phyloP scores from a whole-genome alignment of 129 eudicot species.

The Ambrosia artemisiifolia region DNA sequence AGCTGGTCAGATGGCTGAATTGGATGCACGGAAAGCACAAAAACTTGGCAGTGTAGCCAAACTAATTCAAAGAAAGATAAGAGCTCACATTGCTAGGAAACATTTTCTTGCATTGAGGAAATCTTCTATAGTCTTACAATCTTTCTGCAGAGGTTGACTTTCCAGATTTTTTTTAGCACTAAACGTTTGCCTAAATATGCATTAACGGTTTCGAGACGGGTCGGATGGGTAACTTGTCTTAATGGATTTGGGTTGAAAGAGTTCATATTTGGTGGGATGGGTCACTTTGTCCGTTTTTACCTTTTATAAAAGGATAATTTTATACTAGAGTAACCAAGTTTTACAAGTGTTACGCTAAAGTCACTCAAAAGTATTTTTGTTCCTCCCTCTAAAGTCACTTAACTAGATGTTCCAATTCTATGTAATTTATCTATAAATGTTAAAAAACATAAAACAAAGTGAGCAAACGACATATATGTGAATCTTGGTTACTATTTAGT shows the following conservation, averaged over 20 bases:
- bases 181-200: slow-evolving; percentile 10
- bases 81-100: slow-evolving; percentile 67
- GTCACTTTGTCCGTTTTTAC: too few relatives aligned
- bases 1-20: slow-evolving; percentile 99
- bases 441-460: too few relatives aligned
- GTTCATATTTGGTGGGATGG: too few relatives aligned
- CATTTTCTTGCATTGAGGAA: slow-evolving; percentile 54
- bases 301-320: not conserved
- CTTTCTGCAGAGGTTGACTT: slow-evolving; percentile 69
- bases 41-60: slow-evolving; percentile 73
- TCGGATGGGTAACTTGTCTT: not conserved
- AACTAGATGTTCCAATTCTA: too few relatives aligned
- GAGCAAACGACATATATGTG: too few relatives aligned
- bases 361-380: too few relatives aligned
- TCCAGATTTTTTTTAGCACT: slow-evolving; percentile 1
- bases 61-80: slow-evolving; percentile 60
- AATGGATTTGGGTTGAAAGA: not conserved
- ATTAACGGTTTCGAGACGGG: slow-evolving; percentile 5
- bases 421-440: too few relatives aligned
- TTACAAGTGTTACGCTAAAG: too few relatives aligned
- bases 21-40: slow-evolving; percentile 76
- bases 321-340: too few relatives aligned
- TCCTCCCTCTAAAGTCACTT: too few relatives aligned
- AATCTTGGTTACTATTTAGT: too few relatives aligned
- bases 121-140: slow-evolving; percentile 65